phyloP scores from a whole-genome alignment of 75 land plant species.

The Sequoiadendron giganteum region DNA sequence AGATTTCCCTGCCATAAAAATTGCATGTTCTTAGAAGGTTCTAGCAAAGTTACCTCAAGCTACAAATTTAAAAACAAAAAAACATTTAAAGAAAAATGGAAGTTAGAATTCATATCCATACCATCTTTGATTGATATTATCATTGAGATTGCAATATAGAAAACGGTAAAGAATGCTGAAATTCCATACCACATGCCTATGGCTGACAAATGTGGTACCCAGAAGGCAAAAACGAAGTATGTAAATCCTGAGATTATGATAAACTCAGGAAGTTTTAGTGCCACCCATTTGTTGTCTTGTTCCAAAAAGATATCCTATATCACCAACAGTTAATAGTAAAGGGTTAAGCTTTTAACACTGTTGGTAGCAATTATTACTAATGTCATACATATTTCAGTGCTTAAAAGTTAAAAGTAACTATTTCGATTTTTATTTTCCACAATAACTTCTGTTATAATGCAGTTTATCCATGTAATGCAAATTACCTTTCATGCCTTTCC shows the following conservation, averaged over 20 bases:
- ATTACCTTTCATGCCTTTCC: background rate
- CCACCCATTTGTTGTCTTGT: conserved; percentile 16
- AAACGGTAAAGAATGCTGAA: conserved; percentile 33
- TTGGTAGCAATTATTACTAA: no score
- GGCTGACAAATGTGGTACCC: conserved; percentile 52
- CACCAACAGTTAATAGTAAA: background rate
- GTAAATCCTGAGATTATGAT: conserved; percentile 38
- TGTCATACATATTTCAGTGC: background rate
- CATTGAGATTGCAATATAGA: conserved; percentile 31
- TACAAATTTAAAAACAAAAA: background rate
- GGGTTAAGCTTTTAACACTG: no score
- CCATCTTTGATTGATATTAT: conserved; percentile 45
- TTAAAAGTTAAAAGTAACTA: background rate
- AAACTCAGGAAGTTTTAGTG: conserved; percentile 44
- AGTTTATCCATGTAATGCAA: background rate
- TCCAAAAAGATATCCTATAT: conserved; percentile 44
- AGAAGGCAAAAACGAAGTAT: conserved; percentile 35
- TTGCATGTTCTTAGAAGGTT: background rate
- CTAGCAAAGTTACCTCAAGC: background rate
- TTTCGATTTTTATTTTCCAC: background rate
- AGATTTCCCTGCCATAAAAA: conserved; percentile 14
- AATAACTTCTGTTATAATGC: background rate
- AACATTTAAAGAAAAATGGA: background rate
- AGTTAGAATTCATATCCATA: background rate
- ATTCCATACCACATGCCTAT: conserved; percentile 39